Conservation (phyloP, 2,329 filamentous ascomycete genomes). For the Phyllosticta citribraziliensis region DNA sequence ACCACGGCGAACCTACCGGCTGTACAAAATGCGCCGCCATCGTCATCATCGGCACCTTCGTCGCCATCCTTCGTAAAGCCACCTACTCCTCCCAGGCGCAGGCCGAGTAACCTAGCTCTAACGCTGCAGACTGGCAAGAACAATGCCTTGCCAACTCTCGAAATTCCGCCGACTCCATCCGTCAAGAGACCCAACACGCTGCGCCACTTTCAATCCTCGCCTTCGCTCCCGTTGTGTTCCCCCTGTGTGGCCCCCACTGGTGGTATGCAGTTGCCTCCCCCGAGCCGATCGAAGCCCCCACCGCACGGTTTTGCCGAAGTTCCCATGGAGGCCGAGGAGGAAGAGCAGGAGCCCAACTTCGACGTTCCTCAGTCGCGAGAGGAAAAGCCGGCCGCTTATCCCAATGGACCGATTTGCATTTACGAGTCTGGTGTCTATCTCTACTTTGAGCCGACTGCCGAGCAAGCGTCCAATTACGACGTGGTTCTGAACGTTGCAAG, state of each 20-base stretch:
- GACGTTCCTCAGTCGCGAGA: conserved; percentile 50
- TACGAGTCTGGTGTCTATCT: conserved; percentile 69
- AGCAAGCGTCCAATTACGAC: conserved; percentile 68
- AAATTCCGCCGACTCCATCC: conserved; percentile 49
- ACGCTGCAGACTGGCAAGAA: conserved; percentile 57
- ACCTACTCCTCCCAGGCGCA: conserved; percentile 56
- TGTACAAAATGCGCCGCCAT: conserved; percentile 31
- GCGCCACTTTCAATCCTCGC: conserved; percentile 53
- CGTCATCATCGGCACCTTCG: conserved; percentile 50
- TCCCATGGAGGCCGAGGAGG: conserved; percentile 61
- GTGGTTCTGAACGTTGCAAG: conserved; percentile 78
- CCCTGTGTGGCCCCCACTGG: conserved; percentile 38
- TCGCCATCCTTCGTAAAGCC: conserved; percentile 76
- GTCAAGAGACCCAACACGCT: conserved; percentile 40
- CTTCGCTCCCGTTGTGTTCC: conserved; percentile 48
- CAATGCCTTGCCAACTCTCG: conserved; percentile 44
- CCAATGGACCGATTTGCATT: conserved; percentile 71
- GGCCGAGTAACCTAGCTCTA: conserved; percentile 67
- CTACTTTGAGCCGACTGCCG: conserved; percentile 68
- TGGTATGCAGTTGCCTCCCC: conserved; percentile 42
- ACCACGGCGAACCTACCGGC: conserved; percentile 43
- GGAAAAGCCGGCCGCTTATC: conserved; percentile 71
- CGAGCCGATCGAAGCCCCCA: conserved; percentile 23
- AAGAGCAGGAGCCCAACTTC: conserved; percentile 41
- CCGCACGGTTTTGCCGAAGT: conserved; percentile 42